Conservation (phyloP, 106 monocot genomes). For the Phalaenopsis aphrodite region DNA sequence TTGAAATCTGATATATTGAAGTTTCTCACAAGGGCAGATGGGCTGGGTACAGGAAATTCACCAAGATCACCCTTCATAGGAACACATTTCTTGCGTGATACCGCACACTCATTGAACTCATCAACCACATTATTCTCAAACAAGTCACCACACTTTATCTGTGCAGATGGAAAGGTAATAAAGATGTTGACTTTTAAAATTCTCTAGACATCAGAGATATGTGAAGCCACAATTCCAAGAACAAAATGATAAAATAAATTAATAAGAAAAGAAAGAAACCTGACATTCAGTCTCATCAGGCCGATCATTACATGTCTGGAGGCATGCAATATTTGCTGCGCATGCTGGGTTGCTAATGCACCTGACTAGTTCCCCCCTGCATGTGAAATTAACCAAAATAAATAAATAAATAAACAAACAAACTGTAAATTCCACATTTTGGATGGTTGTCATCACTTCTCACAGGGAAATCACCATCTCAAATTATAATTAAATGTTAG, state of each 20-base stretch:
- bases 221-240: neutral
- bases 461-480: neutral
- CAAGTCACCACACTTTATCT: conserved; percentile 94
- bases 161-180: conserved; percentile 10
- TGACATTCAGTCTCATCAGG: conserved; percentile 99
- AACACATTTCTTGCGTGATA: conserved; percentile 96
- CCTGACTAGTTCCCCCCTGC: conserved; percentile 77
- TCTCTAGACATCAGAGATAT: neutral
- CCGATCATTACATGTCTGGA: conserved; percentile 91
- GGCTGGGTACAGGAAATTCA: conserved; percentile 76
- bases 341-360: conserved; percentile 91
- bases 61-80: conserved; percentile 76
- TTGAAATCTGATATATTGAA: conserved; percentile 74
- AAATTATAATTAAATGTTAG: neutral
- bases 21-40: conserved; percentile 54
- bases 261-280: conserved; percentile 31
- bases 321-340: conserved; percentile 92
- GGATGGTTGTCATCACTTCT: neutral
- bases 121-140: conserved; percentile 90
- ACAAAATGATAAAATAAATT: neutral
- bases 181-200: neutral
- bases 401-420: neutral
- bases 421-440: neutral
- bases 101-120: conserved; percentile 96
- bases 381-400: neutral